Conservation (phyloP, 2,329 filamentous ascomycete genomes). For the Microsporum canis region DNA sequence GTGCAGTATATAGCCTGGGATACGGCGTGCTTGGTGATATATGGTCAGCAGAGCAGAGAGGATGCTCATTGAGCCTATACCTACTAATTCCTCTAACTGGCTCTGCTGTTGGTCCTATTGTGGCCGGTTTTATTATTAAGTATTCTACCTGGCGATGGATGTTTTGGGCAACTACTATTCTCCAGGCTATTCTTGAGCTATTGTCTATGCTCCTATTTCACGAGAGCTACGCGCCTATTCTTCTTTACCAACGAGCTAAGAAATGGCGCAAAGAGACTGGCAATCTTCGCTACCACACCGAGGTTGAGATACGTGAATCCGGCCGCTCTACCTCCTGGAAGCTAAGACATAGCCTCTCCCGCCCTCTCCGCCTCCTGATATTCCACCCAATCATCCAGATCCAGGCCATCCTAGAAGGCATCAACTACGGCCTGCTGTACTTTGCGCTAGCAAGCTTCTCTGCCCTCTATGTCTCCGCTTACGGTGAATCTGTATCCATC, state of each 20-base stretch:
- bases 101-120: conserved; percentile 50
- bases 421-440: conserved; percentile 49
- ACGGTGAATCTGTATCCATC: conserved; percentile 45
- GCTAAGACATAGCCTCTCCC: too few species aligned
- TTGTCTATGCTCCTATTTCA: too few species aligned
- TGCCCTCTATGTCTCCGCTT: conserved; percentile 43
- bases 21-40: conserved; percentile 42
- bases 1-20: conserved; percentile 37
- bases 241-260: conserved; percentile 22
- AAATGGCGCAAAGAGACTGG: conserved; percentile 34
- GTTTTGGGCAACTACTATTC: conserved; percentile 48
- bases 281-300: conserved; percentile 23
- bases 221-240: conserved; percentile 6
- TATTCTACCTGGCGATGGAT: conserved; percentile 60
- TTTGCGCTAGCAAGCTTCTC: conserved; percentile 44
- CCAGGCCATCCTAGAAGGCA: too few species aligned
- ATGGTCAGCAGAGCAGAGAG: conserved; percentile 51
- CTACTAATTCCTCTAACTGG: conserved; percentile 53
- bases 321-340: too few species aligned
- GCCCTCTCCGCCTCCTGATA: too few species aligned
- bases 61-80: conserved; percentile 52
- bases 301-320: too few species aligned
- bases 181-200: not conserved
- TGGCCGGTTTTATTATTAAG: conserved; percentile 53
- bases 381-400: too few species aligned